Evolutionary conservation across 768 basidiomycete genomes (phyloP).

Genomic region (Rhizopogon rudus): DNA sequence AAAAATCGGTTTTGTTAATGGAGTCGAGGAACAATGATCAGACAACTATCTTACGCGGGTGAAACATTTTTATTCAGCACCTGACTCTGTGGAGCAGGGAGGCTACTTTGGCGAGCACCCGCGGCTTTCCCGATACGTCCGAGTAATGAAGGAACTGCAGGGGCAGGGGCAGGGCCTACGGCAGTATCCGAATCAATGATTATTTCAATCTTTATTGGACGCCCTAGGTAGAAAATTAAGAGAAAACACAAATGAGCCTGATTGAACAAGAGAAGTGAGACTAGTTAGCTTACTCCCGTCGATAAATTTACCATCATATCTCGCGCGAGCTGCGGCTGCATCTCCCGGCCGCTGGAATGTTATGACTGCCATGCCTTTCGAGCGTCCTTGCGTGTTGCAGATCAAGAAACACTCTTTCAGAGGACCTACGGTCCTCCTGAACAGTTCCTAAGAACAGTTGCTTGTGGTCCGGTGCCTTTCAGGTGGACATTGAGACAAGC

Average conservation of each 20-base stretch:
- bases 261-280: not conserved
- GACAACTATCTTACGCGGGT: constrained; percentile 8
- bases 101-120: not conserved
- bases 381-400: constrained; percentile 69
- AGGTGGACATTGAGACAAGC: not conserved
- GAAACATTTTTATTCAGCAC: constrained; percentile 11
- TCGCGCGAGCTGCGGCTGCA: constrained; percentile 55
- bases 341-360: constrained; percentile 59
- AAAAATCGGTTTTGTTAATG: not conserved
- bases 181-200: constrained; percentile 40
- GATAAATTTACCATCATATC: constrained; percentile 74
- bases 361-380: constrained; percentile 80
- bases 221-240: constrained; percentile 34
- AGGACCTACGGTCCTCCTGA: constrained; percentile 72
- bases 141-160: constrained; percentile 32
- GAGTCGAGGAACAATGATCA: not conserved
- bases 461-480: constrained; percentile 3
- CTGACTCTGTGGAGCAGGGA: constrained; percentile 8
- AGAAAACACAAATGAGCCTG: not conserved
- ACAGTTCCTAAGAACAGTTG: constrained; percentile 51
- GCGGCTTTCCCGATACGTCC: constrained; percentile 27
- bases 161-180: constrained; percentile 15
- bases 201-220: constrained; percentile 63
- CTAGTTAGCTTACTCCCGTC: constrained; percentile 44
- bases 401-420: constrained; percentile 66